Evolutionary conservation across 441 rosid genomes (phyloP), one percentile per base, ranked within the genome.

Genomic region (Jatropha multifida): DNA sequence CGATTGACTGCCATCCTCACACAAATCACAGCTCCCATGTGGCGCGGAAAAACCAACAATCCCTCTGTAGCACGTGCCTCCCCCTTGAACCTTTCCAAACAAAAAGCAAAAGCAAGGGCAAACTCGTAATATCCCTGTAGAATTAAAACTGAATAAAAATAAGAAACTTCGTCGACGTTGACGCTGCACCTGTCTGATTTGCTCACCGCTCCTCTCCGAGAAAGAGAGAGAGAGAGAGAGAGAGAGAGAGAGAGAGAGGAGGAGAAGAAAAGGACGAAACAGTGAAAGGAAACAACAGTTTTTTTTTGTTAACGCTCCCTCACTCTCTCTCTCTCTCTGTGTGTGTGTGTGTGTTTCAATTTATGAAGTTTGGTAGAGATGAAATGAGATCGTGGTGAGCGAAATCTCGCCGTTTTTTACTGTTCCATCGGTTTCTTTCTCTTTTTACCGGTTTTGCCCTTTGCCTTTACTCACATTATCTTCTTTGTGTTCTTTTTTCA

Each of bases 171-270:
- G 26, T 75, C 76, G 81, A 80, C 84, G 84, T 71, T 79, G 86
- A 85, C 80, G 77, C 80, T 73, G 63, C 81, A 71, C 70, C 86
- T 55, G 23, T 69, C 86, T 56, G 84, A 79, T 77, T 81, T 75
- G 76, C 79, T 78, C 77, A 67, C 77, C 51, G 23, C 49, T 20
- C 37, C 62, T 8, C 77, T 44, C 68, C 68, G 8, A 59, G 63
- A n/a, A 2, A 5, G 65, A 32, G 65, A 59, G 79, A 73, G 65
- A 70, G 75, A 66, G 52, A 59, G n/a, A 48, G 67, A 6, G 2
- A 59, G n/a, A 48, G 67, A 6, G 2, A 37, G 69, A 59, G 69
- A 75, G 59, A 23, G 23, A 23, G 23, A 23, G 23, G 23, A 23
- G 23, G 23, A 23, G 23, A 23, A 23, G 23, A 23, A 23, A 23